Percentiles rank a stretch among this genome's conserved stretches.
These are phyloP conservation scores for Cladosporium austrohemisphaericum DNA, from an alignment of 2,329 filamentous ascomycete species.

Conservation along the genomic window DNA sequence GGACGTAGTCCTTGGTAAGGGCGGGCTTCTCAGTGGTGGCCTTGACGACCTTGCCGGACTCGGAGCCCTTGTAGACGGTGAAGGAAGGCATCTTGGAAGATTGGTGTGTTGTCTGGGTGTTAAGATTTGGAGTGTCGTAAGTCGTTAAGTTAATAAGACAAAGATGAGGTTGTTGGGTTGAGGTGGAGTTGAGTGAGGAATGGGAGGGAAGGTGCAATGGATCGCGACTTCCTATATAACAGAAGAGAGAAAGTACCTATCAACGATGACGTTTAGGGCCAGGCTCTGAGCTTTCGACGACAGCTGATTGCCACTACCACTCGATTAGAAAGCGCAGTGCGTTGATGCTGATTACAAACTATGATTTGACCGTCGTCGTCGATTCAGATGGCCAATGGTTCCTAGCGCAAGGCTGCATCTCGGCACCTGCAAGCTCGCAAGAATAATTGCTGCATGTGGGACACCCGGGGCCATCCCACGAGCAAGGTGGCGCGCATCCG, in stretches of 20 bases:
- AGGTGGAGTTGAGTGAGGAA: neutral
- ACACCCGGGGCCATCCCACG: too few species aligned
- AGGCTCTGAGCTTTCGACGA: neutral
- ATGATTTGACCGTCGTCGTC: neutral
- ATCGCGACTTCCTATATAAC: slow-evolving; percentile 4
- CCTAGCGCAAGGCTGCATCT: slow-evolving; percentile 14
- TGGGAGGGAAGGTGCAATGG: neutral
- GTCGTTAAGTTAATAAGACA: slow-evolving; percentile 3
- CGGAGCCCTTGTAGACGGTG: slow-evolving; percentile 62
- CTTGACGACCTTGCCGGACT: slow-evolving; percentile 54
- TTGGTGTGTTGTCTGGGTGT: slow-evolving; percentile 3
- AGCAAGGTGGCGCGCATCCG: neutral
- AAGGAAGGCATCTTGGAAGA: slow-evolving; percentile 40
- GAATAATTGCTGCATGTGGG: neutral
- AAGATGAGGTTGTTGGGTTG: neutral
- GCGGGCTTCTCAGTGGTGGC: slow-evolving; percentile 46
- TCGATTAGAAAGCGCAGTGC: slow-evolving; percentile 10
- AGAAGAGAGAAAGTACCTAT: neutral
- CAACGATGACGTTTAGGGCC: slow-evolving; percentile 11
- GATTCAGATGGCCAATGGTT: slow-evolving; percentile 2
- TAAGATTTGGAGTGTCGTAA: slow-evolving; percentile 5
- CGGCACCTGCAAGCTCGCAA: slow-evolving; percentile 7
- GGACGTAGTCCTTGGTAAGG: slow-evolving; percentile 53
- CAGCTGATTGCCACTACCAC: neutral
- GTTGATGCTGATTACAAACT: slow-evolving; percentile 12